These are phyloP conservation scores for Dioszegia hungarica DNA, from an alignment of 768 basidiomycete species.

Conservation along the genomic window DNA sequence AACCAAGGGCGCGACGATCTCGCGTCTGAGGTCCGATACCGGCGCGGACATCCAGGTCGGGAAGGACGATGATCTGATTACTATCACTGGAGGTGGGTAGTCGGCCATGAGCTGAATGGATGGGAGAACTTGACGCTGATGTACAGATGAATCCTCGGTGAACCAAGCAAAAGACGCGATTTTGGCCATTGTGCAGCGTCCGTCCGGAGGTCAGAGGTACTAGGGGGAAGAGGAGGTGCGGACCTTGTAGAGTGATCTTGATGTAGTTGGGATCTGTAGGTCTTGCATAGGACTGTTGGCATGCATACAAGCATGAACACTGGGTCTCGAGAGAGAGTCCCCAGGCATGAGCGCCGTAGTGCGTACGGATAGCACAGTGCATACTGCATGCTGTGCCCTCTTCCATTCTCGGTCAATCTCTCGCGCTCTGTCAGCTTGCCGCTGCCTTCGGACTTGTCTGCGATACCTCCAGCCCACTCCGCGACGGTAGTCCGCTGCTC, in stretches of 20 bases:
- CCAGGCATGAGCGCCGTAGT: no score
- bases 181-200: conserved; percentile 41
- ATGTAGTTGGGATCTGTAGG: background rate
- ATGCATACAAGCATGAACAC: no score
- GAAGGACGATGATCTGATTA: conserved; percentile 78
- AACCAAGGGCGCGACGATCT: conserved; percentile 76
- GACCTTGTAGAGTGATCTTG: background rate
- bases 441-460: no score
- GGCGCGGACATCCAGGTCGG: conserved; percentile 89
- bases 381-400: no score
- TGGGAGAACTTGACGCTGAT: background rate
- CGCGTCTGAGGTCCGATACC: conserved; percentile 78
- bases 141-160: conserved; percentile 43
- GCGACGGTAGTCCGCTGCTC: no score
- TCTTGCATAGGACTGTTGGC: no score
- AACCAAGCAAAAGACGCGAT: conserved; percentile 47
- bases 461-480: no score
- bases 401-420: no score
- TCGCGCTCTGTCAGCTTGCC: no score
- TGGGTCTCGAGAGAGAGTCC: no score
- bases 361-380: no score
- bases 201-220: conserved; percentile 23
- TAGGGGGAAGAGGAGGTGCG: background rate
- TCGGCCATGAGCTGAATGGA: background rate
- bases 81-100: conserved; percentile 68